Evolutionary conservation across 345 rosid genomes (phyloP).

Genomic region (Clarkia xantiana): DNA sequence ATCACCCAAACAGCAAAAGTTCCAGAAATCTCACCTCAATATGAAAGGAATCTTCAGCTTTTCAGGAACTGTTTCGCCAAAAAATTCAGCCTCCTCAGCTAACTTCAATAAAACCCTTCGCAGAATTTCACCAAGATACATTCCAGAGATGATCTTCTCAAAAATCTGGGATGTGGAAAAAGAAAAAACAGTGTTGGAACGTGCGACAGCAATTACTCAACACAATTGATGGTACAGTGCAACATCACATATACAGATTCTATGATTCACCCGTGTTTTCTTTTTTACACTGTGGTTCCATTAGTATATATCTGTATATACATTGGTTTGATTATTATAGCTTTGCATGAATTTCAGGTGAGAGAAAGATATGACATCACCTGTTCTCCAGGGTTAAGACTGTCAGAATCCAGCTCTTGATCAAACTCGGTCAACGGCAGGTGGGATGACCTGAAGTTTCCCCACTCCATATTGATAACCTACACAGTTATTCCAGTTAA

Average conservation of each 20-base stretch:
- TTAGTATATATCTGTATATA: too few relatives aligned
- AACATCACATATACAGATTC: too few relatives aligned
- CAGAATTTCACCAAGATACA: constrained; percentile 70
- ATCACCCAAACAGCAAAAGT: too few relatives aligned
- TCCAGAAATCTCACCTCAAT: constrained; percentile 24
- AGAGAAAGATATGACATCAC: constrained; percentile 15
- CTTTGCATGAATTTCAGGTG: not conserved
- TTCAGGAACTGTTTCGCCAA: constrained; percentile 52
- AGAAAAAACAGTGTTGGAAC: not conserved
- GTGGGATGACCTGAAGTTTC: constrained; percentile 55
- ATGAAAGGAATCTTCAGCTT: constrained; percentile 49
- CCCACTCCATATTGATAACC: constrained; percentile 89
- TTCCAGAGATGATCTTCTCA: constrained; percentile 61
- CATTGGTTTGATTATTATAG: not conserved
- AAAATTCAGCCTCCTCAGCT: constrained; percentile 63
- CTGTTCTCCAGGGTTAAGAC: constrained; percentile 74
- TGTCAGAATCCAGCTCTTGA: constrained; percentile 34
- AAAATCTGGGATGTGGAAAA: constrained; percentile 29
- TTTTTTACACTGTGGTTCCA: too few relatives aligned
- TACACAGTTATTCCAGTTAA: constrained; percentile 4
- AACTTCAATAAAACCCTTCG: constrained; percentile 44
- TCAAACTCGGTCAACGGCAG: constrained; percentile 60
- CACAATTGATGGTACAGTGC: too few relatives aligned
- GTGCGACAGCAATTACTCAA: not conserved
- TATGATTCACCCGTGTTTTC: too few relatives aligned